phyloP scores from a whole-genome alignment of 2,329 filamentous ascomycete genomes.

The Knoxdaviesia capensis region DNA sequence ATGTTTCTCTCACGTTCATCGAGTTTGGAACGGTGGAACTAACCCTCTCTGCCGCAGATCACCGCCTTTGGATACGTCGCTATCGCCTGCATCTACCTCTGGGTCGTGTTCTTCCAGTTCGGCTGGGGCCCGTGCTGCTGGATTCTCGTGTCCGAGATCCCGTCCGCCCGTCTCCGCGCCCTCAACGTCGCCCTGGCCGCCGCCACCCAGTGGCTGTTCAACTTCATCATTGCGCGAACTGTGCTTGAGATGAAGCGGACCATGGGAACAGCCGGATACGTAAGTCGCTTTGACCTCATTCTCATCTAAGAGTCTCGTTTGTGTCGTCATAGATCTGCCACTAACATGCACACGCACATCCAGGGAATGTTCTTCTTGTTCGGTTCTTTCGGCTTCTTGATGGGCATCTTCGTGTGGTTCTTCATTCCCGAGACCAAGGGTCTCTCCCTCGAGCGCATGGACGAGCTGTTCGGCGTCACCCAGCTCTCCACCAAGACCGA shows the following conservation, averaged over 20 bases:
- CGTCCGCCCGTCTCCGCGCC: slow-evolving; percentile 42
- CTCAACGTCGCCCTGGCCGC: slow-evolving; percentile 49
- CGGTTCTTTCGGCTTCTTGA: slow-evolving; percentile 41
- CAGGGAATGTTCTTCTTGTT: slow-evolving; percentile 50
- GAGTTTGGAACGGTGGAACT: background rate
- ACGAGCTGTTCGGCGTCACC: slow-evolving; percentile 42
- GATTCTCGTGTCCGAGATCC: slow-evolving; percentile 51
- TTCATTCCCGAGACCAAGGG: slow-evolving; percentile 55
- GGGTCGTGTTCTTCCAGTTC: slow-evolving; percentile 48
- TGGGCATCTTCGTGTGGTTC: slow-evolving; percentile 47
- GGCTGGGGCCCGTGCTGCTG: slow-evolving; percentile 54
- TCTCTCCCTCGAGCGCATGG: slow-evolving; percentile 40
- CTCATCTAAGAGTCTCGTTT: too few species aligned
- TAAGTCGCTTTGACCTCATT: slow-evolving; percentile 9
- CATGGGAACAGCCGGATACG: slow-evolving; percentile 20
- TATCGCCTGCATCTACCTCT: slow-evolving; percentile 52
- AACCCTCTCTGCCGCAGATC: slow-evolving; percentile 14
- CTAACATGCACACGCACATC: slow-evolving; percentile 2
- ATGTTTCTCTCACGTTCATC: background rate
- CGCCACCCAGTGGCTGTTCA: slow-evolving; percentile 54
- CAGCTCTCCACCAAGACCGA: slow-evolving; percentile 10
- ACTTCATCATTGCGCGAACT: slow-evolving; percentile 47
- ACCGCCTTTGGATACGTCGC: slow-evolving; percentile 49
- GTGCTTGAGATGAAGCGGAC: slow-evolving; percentile 11
- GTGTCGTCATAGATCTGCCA: too few species aligned